A percentile compares a stretch with the other conserved stretches of the same genome.
Evolutionary conservation across 306 rosid genomes (phyloP).

Genomic region (Ziziphus jujuba): DNA sequence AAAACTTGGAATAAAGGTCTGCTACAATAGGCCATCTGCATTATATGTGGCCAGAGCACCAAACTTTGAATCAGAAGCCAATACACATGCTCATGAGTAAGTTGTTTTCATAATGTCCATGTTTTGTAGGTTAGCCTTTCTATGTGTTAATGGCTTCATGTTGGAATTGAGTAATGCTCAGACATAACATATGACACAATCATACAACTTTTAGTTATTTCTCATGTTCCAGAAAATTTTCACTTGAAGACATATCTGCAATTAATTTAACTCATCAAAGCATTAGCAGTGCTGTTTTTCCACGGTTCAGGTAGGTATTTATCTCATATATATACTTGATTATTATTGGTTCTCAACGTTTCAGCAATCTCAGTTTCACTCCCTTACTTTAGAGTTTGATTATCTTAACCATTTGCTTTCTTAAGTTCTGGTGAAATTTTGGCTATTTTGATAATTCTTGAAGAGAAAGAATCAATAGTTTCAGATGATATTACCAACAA

Average conservation of each 20-base stretch:
- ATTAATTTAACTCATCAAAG: conserved; percentile 62
- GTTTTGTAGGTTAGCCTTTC: background rate
- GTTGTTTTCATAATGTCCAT: conserved; percentile 34
- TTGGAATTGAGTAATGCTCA: background rate
- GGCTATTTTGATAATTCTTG: no score
- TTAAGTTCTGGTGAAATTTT: background rate
- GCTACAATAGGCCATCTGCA: conserved; percentile 81
- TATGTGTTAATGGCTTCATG: conserved; percentile 10
- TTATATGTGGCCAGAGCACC: conserved; percentile 60
- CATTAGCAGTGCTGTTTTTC: conserved; percentile 74
- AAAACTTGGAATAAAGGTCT: conserved; percentile 84
- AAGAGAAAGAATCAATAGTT: background rate
- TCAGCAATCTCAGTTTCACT: background rate
- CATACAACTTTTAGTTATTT: conserved; percentile 6
- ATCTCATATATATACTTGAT: conserved; percentile 4
- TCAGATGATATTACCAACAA: background rate
- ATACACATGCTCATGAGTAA: conserved; percentile 48
- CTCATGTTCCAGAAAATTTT: conserved; percentile 41
- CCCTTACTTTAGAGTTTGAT: background rate
- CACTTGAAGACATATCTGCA: conserved; percentile 36
- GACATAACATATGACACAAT: no score
- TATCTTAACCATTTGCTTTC: conserved; percentile 2
- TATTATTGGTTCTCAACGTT: background rate
- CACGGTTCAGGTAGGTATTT: conserved; percentile 68
- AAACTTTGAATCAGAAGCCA: conserved; percentile 36